Base-by-base conservation (phyloP, 169 alveolate species). In the Theileria annulata region DNA sequence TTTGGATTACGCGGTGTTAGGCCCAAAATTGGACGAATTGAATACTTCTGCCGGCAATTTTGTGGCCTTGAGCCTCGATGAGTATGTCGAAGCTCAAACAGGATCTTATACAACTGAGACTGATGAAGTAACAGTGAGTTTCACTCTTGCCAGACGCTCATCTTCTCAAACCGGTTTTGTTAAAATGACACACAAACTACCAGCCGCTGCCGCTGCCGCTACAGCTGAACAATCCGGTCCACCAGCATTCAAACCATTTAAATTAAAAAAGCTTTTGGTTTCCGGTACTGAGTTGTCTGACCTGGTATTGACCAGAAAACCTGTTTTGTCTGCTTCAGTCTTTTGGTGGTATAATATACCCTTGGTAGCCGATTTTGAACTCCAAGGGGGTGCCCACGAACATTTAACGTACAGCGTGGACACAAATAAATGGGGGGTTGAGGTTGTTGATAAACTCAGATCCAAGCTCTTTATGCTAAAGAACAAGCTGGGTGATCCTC, bases 221-320 rank as follows among this genome's bases (percentile, higher is more conserved):
- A n/a, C n/a, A n/a, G n/a, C n/a, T n/a, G n/a, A n/a, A n/a, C n/a
- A n/a, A n/a, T n/a, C n/a, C n/a, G n/a, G n/a, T n/a, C 3, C 51
- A 3, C 51, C 13, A 10, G 51, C 51, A 42, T 42, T 17, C 15
- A 42, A 42, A 42, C 73, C 73, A 25, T 64, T 64, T 64, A 64
- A 64, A 37, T 1, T 64, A 21, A 42, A 42, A 64, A 64, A 42
- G 49, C 17, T 64, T n/a, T 25, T 42, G 56, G 49, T 64, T 42
- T 64, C 56, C 17, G 73, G 73, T 3, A 25, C 73, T 27, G 73
- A n/a, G 56, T 25, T 64, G 13, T 21, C 66, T 21, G 73, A 64
- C 28, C 73, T 64, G 25, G 73, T 13, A 6, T 8, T 64, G 49
- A 28, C 73, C 56, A 42, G 28, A 35, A 31, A 35, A 21, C 73